Conservation (phyloP, 2,329 filamentous ascomycete species). For the Hortaea sp. region DNA sequence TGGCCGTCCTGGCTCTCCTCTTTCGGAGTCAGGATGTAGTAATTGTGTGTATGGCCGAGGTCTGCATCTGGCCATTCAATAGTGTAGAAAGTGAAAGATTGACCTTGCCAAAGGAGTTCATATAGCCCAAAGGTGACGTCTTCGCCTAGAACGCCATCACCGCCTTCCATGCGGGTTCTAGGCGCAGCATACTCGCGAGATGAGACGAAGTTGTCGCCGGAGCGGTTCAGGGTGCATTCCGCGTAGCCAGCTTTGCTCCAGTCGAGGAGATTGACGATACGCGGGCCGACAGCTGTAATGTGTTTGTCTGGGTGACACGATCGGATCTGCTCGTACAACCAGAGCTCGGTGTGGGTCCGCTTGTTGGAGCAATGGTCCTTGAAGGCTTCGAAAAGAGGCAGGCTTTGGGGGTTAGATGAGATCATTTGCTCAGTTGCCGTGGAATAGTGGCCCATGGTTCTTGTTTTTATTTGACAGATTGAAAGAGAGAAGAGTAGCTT, state of each 20-base stretch:
- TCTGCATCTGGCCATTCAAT: slow-evolving; percentile 25
- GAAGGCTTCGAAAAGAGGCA: slow-evolving; percentile 4
- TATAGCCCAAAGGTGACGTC: slow-evolving; percentile 31
- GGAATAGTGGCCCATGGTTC: slow-evolving; percentile 1
- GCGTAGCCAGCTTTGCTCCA: slow-evolving; percentile 30
- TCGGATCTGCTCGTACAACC: slow-evolving; percentile 3
- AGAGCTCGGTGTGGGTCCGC: slow-evolving; percentile 5
- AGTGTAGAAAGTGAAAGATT: slow-evolving; percentile 29
- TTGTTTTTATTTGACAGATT: no score
- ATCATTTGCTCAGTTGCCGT: neutral
- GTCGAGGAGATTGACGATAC: slow-evolving; percentile 8
- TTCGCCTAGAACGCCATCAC: slow-evolving; percentile 27
- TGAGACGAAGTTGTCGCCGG: slow-evolving; percentile 24
- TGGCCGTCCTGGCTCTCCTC: slow-evolving; percentile 1
- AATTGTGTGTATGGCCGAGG: slow-evolving; percentile 1
- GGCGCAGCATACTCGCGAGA: slow-evolving; percentile 27
- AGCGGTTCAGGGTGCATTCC: slow-evolving; percentile 25
- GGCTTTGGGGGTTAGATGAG: neutral
- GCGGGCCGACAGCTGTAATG: slow-evolving; percentile 7
- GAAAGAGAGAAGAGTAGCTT: no score
- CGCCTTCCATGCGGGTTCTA: slow-evolving; percentile 25
- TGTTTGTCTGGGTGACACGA: slow-evolving; percentile 5
- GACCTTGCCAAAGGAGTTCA: slow-evolving; percentile 30
- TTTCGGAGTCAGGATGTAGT: slow-evolving; percentile 11
- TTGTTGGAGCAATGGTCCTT: slow-evolving; percentile 6